Conservation (phyloP, 352 stramenopile species). For the Phytophthora capsici region DNA sequence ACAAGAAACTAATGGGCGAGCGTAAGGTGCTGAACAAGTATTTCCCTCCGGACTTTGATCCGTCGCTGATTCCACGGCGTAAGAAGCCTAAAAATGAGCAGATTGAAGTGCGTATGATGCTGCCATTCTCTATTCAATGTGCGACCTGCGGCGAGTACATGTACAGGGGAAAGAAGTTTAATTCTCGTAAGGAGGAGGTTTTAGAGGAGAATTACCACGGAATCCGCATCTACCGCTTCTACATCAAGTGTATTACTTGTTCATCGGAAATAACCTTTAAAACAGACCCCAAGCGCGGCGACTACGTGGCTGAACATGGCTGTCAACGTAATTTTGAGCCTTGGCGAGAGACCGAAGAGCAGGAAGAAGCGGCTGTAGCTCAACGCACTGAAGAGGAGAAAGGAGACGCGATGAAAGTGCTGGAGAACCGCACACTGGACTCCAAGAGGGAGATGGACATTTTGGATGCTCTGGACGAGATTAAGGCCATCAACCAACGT, state of each 20-base stretch:
- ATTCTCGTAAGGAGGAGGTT: conserved; percentile 98
- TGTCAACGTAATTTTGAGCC: conserved; percentile 98
- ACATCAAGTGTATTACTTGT: conserved; percentile 98
- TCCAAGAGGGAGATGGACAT: conserved; percentile 99
- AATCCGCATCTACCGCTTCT: conserved; percentile 97
- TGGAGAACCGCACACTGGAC: conserved; percentile 98
- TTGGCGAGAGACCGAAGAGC: conserved; percentile 91
- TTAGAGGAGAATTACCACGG: conserved; percentile 96
- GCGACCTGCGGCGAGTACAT: conserved; percentile 98
- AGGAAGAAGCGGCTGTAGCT: conserved; percentile 72
- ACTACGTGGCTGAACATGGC: conserved; percentile 98
- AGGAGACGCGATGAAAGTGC: conserved; percentile 96
- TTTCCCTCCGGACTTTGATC: conserved; percentile 99
- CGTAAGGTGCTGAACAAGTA: conserved; percentile 99
- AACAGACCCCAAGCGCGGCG: conserved; percentile 98
- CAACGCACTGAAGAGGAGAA: conserved; percentile 94
- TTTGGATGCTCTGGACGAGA: conserved; percentile 98
- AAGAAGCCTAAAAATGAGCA: conserved; percentile 97
- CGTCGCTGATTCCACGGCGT: conserved; percentile 92
- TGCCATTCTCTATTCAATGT: conserved; percentile 99
- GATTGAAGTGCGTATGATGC: conserved; percentile 98
- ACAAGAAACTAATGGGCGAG: conserved; percentile 93
- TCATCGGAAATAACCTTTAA: conserved; percentile 97
- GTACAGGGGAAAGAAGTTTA: conserved; percentile 99
- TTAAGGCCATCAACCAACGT: conserved; percentile 97